Percentiles rank a stretch among this genome's conserved stretches.
Conservation (phyloP, 805 yeast genomes). For the Lachancea lanzarotensis region DNA sequence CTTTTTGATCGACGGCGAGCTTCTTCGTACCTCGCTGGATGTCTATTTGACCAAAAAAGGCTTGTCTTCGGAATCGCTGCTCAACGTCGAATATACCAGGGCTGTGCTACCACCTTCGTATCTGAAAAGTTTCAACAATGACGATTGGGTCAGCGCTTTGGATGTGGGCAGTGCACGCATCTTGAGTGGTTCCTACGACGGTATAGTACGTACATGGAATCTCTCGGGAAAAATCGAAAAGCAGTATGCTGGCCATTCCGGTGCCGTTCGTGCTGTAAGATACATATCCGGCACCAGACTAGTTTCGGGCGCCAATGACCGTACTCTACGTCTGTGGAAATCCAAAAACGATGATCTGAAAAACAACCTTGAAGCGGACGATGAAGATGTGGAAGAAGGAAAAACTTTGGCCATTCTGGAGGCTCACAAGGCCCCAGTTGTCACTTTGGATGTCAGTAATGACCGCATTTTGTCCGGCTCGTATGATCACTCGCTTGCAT, state of each 20-base stretch:
- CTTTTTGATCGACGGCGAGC: constrained; percentile 78
- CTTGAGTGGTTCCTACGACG: constrained; percentile 89
- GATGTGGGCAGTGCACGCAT: constrained; percentile 42
- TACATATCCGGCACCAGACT: constrained; percentile 73
- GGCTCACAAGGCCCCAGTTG: constrained; percentile 89
- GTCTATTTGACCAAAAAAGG: constrained; percentile 74
- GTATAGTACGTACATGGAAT: constrained; percentile 86
- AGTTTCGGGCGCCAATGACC: constrained; percentile 83
- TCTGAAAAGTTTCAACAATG: constrained; percentile 79
- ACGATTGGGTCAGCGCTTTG: constrained; percentile 87
- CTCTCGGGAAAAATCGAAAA: constrained; percentile 71
- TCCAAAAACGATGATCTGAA: constrained; percentile 38
- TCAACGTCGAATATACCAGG: constrained; percentile 83
- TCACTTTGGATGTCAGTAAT: constrained; percentile 48
- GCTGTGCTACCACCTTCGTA: constrained; percentile 93
- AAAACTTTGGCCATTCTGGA: constrained; percentile 78
- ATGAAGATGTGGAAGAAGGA: constrained; percentile 54
- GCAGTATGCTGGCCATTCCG: constrained; percentile 83
- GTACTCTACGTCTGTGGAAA: constrained; percentile 85
- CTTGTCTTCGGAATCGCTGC: constrained; percentile 69
- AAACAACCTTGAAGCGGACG: constrained; percentile 32
- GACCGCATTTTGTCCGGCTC: constrained; percentile 77
- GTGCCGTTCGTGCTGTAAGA: constrained; percentile 73
- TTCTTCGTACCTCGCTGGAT: constrained; percentile 70
- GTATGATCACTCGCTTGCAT: constrained; percentile 68